phyloP scores from a whole-genome alignment of 2,329 filamentous ascomycete genomes.

The Didymella lethalis region DNA sequence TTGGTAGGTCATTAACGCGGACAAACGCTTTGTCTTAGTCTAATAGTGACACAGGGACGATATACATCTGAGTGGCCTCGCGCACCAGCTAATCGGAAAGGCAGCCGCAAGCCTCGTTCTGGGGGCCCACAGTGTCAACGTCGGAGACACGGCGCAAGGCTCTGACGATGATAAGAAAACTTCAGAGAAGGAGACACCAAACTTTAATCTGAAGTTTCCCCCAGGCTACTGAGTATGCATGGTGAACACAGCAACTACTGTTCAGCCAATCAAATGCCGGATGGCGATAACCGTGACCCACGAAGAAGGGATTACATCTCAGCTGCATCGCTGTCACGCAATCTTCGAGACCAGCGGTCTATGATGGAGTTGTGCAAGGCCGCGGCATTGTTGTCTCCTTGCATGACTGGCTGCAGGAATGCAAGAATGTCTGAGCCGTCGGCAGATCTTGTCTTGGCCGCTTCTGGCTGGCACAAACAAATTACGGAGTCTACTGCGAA shows the following conservation, averaged over 20 bases:
- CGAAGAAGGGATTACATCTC: slow-evolving; percentile 30
- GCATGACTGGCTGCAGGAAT: slow-evolving; percentile 40
- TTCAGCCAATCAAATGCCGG: slow-evolving; percentile 1
- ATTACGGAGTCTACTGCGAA: slow-evolving; percentile 40
- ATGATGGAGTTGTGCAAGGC: slow-evolving; percentile 21
- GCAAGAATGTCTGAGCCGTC: slow-evolving; percentile 47
- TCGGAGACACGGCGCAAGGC: slow-evolving; percentile 21
- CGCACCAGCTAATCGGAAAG: slow-evolving; percentile 48
- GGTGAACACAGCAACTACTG: slow-evolving; percentile 17
- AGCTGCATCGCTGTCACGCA: slow-evolving; percentile 22
- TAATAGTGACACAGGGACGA: slow-evolving; percentile 46
- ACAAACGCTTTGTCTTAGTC: slow-evolving; percentile 46
- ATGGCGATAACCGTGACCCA: slow-evolving; percentile 10
- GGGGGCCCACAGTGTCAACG: slow-evolving; percentile 43
- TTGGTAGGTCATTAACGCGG: slow-evolving; percentile 39
- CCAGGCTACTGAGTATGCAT: slow-evolving; percentile 43
- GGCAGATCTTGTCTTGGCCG: slow-evolving; percentile 43
- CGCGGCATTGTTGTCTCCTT: slow-evolving; percentile 47
- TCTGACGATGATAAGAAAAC: slow-evolving; percentile 23
- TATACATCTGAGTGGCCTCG: slow-evolving; percentile 45
- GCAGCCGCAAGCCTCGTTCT: slow-evolving; percentile 46
- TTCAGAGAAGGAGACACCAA: slow-evolving; percentile 20
- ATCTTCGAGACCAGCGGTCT: slow-evolving; percentile 29
- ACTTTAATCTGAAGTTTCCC: slow-evolving; percentile 44
- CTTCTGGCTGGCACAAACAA: slow-evolving; percentile 48